These are phyloP conservation scores for Scleromitrula shiraiana DNA, from an alignment of 2,329 filamentous ascomycete species.

Conservation along the genomic window DNA sequence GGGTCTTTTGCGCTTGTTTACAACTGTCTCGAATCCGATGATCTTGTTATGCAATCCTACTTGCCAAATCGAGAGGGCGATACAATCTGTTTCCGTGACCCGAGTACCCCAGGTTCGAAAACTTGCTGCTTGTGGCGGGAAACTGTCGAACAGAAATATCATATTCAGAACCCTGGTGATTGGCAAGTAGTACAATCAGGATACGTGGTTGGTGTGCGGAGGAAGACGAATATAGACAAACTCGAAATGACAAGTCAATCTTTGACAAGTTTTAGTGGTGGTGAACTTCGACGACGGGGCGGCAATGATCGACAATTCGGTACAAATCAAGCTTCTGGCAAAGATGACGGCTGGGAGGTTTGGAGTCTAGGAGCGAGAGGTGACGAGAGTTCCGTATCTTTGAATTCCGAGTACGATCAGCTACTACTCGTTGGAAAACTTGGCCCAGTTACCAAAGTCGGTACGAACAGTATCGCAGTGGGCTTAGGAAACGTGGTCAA, in stretches of 20 bases:
- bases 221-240: conserved; percentile 28
- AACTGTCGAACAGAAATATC: conserved; percentile 43
- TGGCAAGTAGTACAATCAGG: conserved; percentile 58
- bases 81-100: conserved; percentile 49
- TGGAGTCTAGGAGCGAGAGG: conserved; percentile 43
- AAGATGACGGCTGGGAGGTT: conserved; percentile 40
- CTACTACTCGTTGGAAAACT: conserved; percentile 57
- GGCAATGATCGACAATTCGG: neutral
- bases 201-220: conserved; percentile 56
- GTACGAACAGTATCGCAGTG: conserved; percentile 57
- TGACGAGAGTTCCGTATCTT: conserved; percentile 21
- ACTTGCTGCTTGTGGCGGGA: conserved; percentile 44
- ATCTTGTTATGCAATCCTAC: conserved; percentile 59
- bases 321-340: neutral
- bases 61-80: conserved; percentile 44
- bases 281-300: conserved; percentile 17
- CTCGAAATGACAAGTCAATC: neutral
- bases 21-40: conserved; percentile 47
- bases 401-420: conserved; percentile 23
- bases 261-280: neutral
- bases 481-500: conserved; percentile 68
- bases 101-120: conserved; percentile 32
- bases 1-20: conserved; percentile 59
- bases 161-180: conserved; percentile 52
- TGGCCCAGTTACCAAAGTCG: conserved; percentile 57